phyloP scores from a whole-genome alignment of 768 basidiomycete species.

The Leccinum obscurum region DNA sequence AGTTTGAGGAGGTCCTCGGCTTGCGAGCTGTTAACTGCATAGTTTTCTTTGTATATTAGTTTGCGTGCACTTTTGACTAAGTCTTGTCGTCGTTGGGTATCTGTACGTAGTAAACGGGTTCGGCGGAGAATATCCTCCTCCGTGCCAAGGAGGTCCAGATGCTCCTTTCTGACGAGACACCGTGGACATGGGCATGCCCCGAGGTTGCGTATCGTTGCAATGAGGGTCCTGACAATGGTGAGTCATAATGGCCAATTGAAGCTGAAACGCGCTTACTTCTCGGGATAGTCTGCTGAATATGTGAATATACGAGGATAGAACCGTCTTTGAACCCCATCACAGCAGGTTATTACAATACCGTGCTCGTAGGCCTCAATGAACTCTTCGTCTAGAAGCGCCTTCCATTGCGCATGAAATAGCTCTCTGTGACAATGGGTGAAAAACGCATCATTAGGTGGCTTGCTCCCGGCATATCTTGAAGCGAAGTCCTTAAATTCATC shows the following conservation, averaged over 20 bases:
- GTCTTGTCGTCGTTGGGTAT: not conserved
- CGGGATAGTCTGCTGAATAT: not conserved
- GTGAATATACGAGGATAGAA: not conserved
- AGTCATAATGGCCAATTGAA: not conserved
- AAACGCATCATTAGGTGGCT: not conserved
- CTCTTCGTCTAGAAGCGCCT: not conserved
- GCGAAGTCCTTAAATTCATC: not conserved
- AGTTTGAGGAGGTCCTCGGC: not conserved
- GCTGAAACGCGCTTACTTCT: not conserved
- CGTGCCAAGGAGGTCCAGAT: not conserved
- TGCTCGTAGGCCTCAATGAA: not conserved
- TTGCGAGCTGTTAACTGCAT: not conserved
- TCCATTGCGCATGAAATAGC: not conserved
- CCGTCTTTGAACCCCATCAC: not conserved
- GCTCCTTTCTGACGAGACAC: not conserved
- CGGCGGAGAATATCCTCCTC: not conserved
- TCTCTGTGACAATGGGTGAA: not conserved
- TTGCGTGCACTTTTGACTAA: not conserved
- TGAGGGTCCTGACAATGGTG: not conserved
- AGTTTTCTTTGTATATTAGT: not conserved
- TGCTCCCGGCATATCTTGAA: not conserved
- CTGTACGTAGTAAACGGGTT: not conserved
- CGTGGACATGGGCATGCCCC: not conserved
- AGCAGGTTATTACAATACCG: not conserved
- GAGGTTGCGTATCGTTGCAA: not conserved